Base-by-base conservation (phyloP, 208 protist genomes). In the Acanthamoeba healyi region DNA sequence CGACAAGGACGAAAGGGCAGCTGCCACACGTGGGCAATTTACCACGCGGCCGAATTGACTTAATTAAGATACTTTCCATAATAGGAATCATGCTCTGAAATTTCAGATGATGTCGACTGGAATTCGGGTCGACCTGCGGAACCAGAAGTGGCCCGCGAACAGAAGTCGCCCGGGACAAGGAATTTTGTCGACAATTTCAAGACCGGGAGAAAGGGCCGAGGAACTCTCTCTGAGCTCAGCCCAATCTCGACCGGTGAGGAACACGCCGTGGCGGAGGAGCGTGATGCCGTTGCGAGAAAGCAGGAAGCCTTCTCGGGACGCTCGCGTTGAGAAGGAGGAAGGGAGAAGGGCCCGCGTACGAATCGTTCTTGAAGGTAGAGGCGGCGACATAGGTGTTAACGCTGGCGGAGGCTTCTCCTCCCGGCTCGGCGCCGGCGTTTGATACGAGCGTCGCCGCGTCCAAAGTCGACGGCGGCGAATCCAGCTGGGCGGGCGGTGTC, bases 211-310 rank as follows among this genome's bases (percentile, higher is more conserved):
- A 86, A 86, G 44, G 10, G 26, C 42, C 24, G 15, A 32, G 77
- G 77, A 86, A 58, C 44, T 58, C 26, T 86, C 44, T 2, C 15
- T 34, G 5, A 29, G n/a, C 77, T 49, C 26, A 58, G n/a, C 32
- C n/a, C 9, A 58, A 72, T 22, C 67, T 29, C 1, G 7, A 7
- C 38, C 3, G 14, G 0, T 77, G 26, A 4, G 36, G 36, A 32
- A 46, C 9, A 14, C 22, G 24, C 67, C 67, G 22, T 58, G 32
- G 14, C 77, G n/a, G 32, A 58, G 77, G 17, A 38, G 44, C n/a
- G n/a, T n/a, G n/a, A n/a, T 32, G 42, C 77, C 72, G 19, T 82
- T 51, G 72, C 22, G 77, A 86, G 44, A 58, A 86, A 58, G 77
- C 44, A 38, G 44, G 29, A 61, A 61, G 54, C 19, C 19, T 19